Conservation (phyloP, 2,329 filamentous ascomycete species). For the Blastomyces parvus region DNA sequence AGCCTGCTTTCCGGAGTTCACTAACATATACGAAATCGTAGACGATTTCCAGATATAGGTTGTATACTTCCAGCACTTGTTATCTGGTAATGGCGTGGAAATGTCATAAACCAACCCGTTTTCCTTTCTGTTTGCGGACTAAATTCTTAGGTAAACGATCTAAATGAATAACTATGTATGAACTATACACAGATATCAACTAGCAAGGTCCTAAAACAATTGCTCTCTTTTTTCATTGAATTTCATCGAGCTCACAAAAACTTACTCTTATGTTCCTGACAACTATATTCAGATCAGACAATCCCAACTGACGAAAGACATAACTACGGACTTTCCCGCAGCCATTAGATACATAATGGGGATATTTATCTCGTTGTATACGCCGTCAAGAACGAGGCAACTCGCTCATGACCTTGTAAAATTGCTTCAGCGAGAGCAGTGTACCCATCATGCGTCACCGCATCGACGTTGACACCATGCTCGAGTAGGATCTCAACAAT, state of each 20-base stretch:
- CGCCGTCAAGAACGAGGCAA: not conserved
- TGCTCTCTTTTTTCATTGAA: too few species aligned
- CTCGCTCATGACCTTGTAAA: not conserved
- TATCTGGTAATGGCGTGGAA: not conserved
- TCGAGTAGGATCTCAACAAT: not conserved
- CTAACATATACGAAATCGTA: not conserved
- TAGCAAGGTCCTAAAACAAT: too few species aligned
- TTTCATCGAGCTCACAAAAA: too few species aligned
- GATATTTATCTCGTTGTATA: too few species aligned
- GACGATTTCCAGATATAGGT: not conserved
- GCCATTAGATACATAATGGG: too few species aligned
- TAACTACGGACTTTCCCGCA: too few species aligned
- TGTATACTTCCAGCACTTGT: not conserved
- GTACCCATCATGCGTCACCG: not conserved
- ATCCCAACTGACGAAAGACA: too few species aligned
- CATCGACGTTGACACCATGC: not conserved
- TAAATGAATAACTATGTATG: too few species aligned
- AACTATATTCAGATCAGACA: too few species aligned
- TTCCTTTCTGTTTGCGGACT: not conserved
- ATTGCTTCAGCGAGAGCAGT: not conserved
- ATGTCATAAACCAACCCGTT: not conserved
- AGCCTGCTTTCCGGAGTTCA: not conserved
- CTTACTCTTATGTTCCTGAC: too few species aligned
- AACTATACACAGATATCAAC: too few species aligned
- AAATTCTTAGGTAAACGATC: too few species aligned